Percentiles rank a stretch among this genome's conserved stretches.
phyloP scores from a whole-genome alignment of 495 filamentous ascomycete species.

The Podospora appendiculata region DNA sequence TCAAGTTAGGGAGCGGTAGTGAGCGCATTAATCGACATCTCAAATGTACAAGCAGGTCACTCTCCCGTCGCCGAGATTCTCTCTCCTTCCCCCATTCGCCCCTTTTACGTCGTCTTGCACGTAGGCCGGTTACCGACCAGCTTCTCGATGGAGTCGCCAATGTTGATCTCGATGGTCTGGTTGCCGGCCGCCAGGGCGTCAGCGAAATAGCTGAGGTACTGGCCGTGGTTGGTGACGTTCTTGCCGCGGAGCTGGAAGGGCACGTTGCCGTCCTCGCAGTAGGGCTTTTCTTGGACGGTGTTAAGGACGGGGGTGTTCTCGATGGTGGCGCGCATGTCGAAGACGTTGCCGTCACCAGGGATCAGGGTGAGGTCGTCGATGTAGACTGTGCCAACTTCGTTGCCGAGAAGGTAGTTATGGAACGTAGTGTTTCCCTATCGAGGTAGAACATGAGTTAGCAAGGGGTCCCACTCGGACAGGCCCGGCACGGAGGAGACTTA shows the following conservation, averaged over 20 bases:
- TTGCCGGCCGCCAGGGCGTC: conserved; percentile 28
- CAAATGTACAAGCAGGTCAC: too few relatives aligned
- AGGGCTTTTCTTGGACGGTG: conserved; percentile 25
- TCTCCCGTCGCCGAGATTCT: too few relatives aligned
- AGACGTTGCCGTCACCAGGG: conserved; percentile 51
- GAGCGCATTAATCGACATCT: too few relatives aligned
- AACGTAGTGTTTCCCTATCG: conserved; percentile 58
- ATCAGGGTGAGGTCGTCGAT: conserved; percentile 50
- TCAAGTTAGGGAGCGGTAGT: too few relatives aligned
- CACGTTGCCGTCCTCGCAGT: conserved; percentile 47
- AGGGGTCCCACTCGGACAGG: too few relatives aligned
- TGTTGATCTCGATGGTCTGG: conserved; percentile 28
- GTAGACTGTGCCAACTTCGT: conserved; percentile 45
- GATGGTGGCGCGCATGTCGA: conserved; percentile 47
- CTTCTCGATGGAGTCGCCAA: conserved; percentile 19
- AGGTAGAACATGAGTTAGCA: conserved; percentile 11
- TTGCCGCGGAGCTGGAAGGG: conserved; percentile 54
- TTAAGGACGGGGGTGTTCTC: conserved; percentile 42
- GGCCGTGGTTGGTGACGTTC: conserved; percentile 48
- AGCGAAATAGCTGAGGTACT: conserved; percentile 55
- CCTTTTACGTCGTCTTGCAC: too few relatives aligned
- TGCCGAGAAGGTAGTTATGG: conserved; percentile 45
- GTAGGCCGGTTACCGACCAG: background rate
- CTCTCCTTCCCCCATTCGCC: too few relatives aligned
- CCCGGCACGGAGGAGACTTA: conserved; percentile 22